These are phyloP conservation scores for Rhodotorula diobovata DNA, from an alignment of 768 basidiomycete genomes.

Conservation along the genomic window DNA sequence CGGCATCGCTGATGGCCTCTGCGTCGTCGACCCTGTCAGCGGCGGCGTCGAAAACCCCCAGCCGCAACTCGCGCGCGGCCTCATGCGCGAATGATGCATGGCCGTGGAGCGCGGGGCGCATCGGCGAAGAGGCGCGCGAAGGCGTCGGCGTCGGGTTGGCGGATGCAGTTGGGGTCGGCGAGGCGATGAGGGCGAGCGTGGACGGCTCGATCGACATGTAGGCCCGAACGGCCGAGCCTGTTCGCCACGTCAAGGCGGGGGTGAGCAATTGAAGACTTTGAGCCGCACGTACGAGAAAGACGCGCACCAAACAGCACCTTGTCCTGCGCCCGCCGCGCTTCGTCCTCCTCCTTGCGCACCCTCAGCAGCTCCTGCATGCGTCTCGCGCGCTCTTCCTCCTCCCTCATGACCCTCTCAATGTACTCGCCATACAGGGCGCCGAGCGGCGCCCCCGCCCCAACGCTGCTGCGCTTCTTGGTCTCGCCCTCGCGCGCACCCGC, in stretches of 20 bases:
- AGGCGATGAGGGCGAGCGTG: neutral
- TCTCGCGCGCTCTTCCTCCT: slow-evolving; percentile 8
- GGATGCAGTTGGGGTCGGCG: neutral
- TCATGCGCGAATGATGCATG: neutral
- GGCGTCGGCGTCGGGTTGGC: neutral
- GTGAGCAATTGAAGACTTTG: neutral
- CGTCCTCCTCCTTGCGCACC: neutral
- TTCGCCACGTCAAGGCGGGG: rapidly evolving
- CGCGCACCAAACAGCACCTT: neutral
- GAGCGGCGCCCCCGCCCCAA: too few species aligned
- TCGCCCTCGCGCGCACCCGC: neutral
- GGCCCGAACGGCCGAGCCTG: neutral
- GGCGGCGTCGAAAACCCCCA: neutral
- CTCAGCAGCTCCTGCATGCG: neutral
- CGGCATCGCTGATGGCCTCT: neutral
- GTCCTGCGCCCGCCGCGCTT: neutral
- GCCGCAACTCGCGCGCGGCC: neutral
- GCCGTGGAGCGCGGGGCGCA: neutral
- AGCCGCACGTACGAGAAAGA: too few species aligned
- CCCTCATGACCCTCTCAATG: neutral
- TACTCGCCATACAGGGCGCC: neutral
- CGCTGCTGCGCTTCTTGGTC: slow-evolving; percentile 1
- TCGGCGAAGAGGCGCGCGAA: neutral
- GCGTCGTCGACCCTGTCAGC: too few species aligned
- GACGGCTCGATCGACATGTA: slow-evolving; percentile 6